Evolutionary conservation across 2,329 filamentous ascomycete species (phyloP).

Genomic region (Colletotrichum higginsianum): DNA sequence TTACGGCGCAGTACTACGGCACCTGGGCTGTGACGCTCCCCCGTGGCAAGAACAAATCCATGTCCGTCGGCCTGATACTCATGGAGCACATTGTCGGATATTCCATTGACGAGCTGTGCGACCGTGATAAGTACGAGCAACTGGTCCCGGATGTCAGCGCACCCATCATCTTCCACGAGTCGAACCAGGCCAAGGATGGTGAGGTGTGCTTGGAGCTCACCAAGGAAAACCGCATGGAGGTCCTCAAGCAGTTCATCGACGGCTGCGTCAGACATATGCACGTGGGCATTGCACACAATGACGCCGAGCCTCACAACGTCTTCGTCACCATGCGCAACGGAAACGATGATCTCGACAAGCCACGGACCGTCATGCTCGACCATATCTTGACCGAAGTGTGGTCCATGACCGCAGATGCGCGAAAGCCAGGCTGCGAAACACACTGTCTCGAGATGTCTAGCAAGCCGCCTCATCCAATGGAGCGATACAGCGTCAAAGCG

Average conservation of each 20-base stretch:
- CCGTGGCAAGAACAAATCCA: background rate
- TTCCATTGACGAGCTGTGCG: background rate
- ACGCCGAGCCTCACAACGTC: background rate
- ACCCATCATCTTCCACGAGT: background rate
- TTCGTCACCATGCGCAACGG: no score
- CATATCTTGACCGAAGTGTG: background rate
- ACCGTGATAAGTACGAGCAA: background rate
- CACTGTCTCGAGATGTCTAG: no score
- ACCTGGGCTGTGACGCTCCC: background rate
- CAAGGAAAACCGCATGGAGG: no score
- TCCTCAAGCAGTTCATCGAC: no score
- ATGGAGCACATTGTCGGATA: conserved; percentile 1
- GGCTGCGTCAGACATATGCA: no score
- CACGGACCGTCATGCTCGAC: background rate
- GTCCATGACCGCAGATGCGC: background rate
- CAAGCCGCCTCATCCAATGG: no score
- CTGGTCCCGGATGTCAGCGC: background rate
- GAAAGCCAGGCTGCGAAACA: no score
- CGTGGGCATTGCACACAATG: background rate
- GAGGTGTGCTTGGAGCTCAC: no score
- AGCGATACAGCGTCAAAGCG: no score
- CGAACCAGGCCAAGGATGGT: no score
- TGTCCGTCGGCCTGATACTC: background rate
- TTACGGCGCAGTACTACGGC: conserved; percentile 20
- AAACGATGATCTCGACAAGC: background rate